A percentile compares a stretch with the other conserved stretches of the same genome.
phyloP scores from a whole-genome alignment of 257 asterid genomes.

The Nicotiana attenuata region DNA sequence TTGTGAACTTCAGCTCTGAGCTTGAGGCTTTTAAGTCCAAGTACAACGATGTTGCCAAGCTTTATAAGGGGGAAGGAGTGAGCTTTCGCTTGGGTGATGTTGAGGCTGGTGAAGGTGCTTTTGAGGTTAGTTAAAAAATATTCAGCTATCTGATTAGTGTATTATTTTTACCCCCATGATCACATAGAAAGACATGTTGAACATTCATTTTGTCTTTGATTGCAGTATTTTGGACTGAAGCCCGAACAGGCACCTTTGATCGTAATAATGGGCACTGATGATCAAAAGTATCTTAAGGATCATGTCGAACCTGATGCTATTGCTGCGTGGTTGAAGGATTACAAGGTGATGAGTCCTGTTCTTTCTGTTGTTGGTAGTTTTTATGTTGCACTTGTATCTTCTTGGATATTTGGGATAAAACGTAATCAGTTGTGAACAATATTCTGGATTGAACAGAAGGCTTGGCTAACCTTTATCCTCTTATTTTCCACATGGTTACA shows the following conservation, averaged over 20 bases:
- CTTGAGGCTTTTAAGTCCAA: slow-evolving; percentile 48
- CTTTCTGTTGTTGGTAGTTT: neutral
- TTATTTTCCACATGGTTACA: slow-evolving; percentile 22
- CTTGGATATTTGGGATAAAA: neutral
- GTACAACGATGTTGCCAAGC: slow-evolving; percentile 55
- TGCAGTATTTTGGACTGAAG: slow-evolving; percentile 77
- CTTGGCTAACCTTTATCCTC: neutral
- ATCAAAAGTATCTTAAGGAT: slow-evolving; percentile 50
- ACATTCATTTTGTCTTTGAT: slow-evolving; percentile 12
- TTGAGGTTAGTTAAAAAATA: slow-evolving; percentile 43
- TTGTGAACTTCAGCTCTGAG: slow-evolving; percentile 61
- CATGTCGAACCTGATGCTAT: slow-evolving; percentile 56
- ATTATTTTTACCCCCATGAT: neutral
- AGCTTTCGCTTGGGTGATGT: slow-evolving; percentile 70
- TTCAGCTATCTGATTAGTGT: neutral
- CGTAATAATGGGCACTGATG: slow-evolving; percentile 42
- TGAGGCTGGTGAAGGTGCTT: slow-evolving; percentile 57
- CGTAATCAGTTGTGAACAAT: neutral
- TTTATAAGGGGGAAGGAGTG: slow-evolving; percentile 58
- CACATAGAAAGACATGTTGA: neutral
- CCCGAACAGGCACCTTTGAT: slow-evolving; percentile 60
- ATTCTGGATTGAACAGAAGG: neutral
- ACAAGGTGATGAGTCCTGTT: slow-evolving; percentile 30
- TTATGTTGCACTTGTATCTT: neutral
- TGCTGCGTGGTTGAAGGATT: slow-evolving; percentile 58